Conservation (phyloP, 2,329 filamentous ascomycete species). For the Claviceps citrina region DNA sequence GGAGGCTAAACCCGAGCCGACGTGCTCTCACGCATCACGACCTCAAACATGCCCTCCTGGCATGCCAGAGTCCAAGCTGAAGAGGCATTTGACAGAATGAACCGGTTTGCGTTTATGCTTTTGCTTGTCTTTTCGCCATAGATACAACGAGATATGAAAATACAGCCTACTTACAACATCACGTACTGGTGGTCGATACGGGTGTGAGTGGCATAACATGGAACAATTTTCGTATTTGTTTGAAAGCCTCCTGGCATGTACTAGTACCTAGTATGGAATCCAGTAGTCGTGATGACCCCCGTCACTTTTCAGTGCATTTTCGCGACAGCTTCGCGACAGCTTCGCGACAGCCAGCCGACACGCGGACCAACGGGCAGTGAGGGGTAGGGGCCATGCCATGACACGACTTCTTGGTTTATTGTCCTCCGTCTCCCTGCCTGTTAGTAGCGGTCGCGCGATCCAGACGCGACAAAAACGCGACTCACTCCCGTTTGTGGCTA, state of each 20-base stretch:
- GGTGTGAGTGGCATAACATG: neutral
- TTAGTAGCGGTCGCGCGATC: neutral
- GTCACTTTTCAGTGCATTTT: too few species aligned
- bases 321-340: too few species aligned
- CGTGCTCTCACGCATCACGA: neutral
- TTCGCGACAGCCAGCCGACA: too few species aligned
- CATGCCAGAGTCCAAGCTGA: neutral
- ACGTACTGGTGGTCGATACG: too few species aligned
- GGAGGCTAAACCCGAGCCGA: neutral
- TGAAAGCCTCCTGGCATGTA: too few species aligned
- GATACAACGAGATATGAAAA: neutral
- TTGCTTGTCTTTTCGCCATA: neutral
- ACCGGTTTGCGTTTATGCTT: neutral
- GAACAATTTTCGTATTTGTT: too few species aligned
- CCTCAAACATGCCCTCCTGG: neutral
- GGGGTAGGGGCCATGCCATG: too few species aligned
- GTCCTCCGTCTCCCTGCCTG: too few species aligned
- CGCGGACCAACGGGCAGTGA: too few species aligned
- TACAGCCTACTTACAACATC: neutral
- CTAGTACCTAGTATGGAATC: too few species aligned
- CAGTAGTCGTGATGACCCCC: neutral
- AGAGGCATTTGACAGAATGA: neutral
- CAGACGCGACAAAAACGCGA: neutral
- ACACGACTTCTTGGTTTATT: too few species aligned
- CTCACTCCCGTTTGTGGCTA: neutral